Base-by-base conservation (phyloP, 2,329 filamentous ascomycete genomes). In the Arthrobotrys sphaeroides region DNA sequence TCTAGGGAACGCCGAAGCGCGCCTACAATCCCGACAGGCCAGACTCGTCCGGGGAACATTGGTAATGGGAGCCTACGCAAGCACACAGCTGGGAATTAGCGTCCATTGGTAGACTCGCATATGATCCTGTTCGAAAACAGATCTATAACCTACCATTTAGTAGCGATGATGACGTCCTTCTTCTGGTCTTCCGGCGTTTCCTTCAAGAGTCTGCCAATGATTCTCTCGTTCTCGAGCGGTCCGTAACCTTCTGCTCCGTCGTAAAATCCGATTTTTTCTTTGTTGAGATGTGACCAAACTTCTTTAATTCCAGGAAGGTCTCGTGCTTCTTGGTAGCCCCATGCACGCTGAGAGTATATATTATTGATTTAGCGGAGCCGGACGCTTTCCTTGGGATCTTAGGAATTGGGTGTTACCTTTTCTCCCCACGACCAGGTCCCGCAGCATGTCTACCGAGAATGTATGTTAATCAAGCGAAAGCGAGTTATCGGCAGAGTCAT, bases 211-310 rank as follows among this genome's bases (percentile, higher is more conserved):
- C 80, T 79, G 2, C 83, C 82, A 66, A 83, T 82, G 77, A 85
- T 84, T 7, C 80, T 79, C 77, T 85, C 84, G 65, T 82, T 83
- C 66, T 84, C 81, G 2, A 83, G 83, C 24, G 79, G 80, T 42
- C 83, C 83, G 75, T 84, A 85, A 13, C 80, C 82, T 78, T 84
- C 82, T 6, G 84, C 83, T 4, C 83, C 85, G 76, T 85, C 84
- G 70, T 85, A 81, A 69, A 84, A 84, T 64, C 82, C 84, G 22
- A 84, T 72, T 12, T 82, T 81, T 3, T 81, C 80, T 5, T 80
- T 77, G 55, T 82, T 80, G n/a, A 83, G 79, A 24, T 81, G 77
- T 42, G 80, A 76, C 83, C 83, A 84, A 18, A 83, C 83, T 47
- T 80, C 81, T 13, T 82, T 66, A 28, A 68, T 68, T 0, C 55